Percentiles rank a stretch among this genome's conserved stretches.
phyloP scores from a whole-genome alignment of 768 basidiomycete genomes.

The Russula dissimulans region DNA sequence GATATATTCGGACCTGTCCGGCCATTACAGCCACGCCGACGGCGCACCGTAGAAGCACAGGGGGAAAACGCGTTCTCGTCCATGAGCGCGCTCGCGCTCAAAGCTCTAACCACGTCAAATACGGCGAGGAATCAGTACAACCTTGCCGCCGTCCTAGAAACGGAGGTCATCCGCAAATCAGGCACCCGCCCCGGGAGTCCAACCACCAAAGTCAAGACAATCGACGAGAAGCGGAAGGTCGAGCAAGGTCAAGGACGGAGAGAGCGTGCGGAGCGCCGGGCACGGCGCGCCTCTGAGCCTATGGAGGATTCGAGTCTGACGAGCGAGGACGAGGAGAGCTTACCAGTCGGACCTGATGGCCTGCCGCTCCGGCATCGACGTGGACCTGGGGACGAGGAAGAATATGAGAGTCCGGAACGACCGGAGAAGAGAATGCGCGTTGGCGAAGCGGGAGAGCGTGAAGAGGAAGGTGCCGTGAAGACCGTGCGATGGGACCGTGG shows the following conservation, averaged over 20 bases:
- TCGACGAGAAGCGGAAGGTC: constrained; percentile 57
- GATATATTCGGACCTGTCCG: constrained; percentile 32
- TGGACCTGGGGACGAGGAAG: constrained; percentile 76
- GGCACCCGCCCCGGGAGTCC: constrained; percentile 73
- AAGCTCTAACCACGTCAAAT: constrained; percentile 61
- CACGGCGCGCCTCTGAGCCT: constrained; percentile 29
- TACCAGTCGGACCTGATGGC: constrained; percentile 27
- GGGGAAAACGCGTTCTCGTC: constrained; percentile 43
- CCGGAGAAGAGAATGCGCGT: constrained; percentile 32
- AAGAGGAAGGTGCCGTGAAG: constrained; percentile 28
- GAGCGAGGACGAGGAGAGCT: constrained; percentile 23
- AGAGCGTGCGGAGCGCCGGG: constrained; percentile 53
- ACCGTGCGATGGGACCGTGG: constrained; percentile 75
- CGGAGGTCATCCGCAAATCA: constrained; percentile 58
- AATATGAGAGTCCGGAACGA: constrained; percentile 58
- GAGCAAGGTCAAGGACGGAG: constrained; percentile 44
- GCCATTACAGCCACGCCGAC: neutral
- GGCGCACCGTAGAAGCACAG: neutral
- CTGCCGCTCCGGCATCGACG: constrained; percentile 37
- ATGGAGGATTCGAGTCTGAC: constrained; percentile 19
- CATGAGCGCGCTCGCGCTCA: constrained; percentile 61
- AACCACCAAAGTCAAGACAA: constrained; percentile 60
- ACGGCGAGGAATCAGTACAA: constrained; percentile 67
- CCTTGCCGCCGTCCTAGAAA: constrained; percentile 47
- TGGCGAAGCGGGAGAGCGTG: constrained; percentile 25